phyloP scores from a whole-genome alignment of 257 asterid genomes.

The Orobanche coerulescens region DNA sequence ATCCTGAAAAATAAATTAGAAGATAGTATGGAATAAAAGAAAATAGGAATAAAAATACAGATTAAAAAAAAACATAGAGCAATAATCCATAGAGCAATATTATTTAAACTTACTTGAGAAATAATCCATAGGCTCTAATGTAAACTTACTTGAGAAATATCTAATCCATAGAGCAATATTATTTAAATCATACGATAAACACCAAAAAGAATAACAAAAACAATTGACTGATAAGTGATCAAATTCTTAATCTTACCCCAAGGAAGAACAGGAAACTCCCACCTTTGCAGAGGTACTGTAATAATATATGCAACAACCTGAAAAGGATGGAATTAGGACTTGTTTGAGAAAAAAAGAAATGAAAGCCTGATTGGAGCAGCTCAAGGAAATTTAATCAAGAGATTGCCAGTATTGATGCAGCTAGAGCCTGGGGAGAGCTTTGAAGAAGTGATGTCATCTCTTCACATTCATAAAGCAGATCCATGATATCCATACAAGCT shows the following conservation, averaged over 20 bases:
- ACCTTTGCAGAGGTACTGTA: conserved; percentile 58
- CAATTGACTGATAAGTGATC: neutral
- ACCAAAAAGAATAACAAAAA: conserved; percentile 11
- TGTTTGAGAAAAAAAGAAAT: conserved; percentile 3
- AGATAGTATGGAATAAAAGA: too few relatives aligned
- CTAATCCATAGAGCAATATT: neutral
- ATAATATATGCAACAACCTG: conserved; percentile 67
- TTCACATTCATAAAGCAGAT: conserved; percentile 72
- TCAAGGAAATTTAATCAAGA: conserved; percentile 16
- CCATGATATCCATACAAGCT: conserved; percentile 75
- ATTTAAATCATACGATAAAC: neutral
- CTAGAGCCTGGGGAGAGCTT: conserved; percentile 48
- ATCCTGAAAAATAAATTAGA: too few relatives aligned
- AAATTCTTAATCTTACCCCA: conserved; percentile 67
- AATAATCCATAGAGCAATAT: neutral
- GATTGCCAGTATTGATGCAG: conserved; percentile 64
- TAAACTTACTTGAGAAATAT: too few relatives aligned
- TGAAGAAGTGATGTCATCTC: conserved; percentile 43
- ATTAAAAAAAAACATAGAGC: too few relatives aligned
- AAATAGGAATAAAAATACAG: too few relatives aligned
- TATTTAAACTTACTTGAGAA: neutral
- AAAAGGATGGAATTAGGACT: conserved; percentile 11
- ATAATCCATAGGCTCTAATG: too few relatives aligned
- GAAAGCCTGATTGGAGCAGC: neutral
- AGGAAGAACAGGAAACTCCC: conserved; percentile 82